Percentiles rank a stretch among this genome's conserved stretches.
Conservation (phyloP, 495 filamentous ascomycete species). For the Pseudomonodictys pantanalensis region DNA sequence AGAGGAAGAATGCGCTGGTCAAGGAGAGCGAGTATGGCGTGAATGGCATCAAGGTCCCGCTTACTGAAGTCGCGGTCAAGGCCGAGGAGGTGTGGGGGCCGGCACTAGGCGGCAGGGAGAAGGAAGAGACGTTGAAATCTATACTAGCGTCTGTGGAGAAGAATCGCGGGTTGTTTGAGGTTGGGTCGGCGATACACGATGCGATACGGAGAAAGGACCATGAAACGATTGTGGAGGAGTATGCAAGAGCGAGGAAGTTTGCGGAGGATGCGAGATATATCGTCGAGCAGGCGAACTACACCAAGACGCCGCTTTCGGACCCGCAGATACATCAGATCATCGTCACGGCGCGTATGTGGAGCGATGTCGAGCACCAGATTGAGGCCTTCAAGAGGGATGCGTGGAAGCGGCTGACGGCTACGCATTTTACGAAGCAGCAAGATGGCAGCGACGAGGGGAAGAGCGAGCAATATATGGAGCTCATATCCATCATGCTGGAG, state of each 20-base stretch:
- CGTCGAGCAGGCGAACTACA: slow-evolving; percentile 51
- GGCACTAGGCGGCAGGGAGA: slow-evolving; percentile 84
- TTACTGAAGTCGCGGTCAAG: slow-evolving; percentile 85
- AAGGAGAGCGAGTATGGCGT: slow-evolving; percentile 97
- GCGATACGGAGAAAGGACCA: slow-evolving; percentile 87
- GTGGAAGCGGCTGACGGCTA: slow-evolving; percentile 65
- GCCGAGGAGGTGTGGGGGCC: slow-evolving; percentile 97
- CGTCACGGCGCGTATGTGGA: slow-evolving; percentile 90
- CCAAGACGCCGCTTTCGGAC: slow-evolving; percentile 57
- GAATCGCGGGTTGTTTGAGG: slow-evolving; percentile 75
- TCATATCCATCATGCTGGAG: slow-evolving; percentile 83
- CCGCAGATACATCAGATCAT: slow-evolving; percentile 78
- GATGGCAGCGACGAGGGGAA: slow-evolving; percentile 43
- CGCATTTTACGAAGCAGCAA: slow-evolving; percentile 49
- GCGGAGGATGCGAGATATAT: slow-evolving; percentile 68
- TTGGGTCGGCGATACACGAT: slow-evolving; percentile 71
- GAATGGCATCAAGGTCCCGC: slow-evolving; percentile 78
- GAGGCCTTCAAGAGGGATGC: slow-evolving; percentile 81
- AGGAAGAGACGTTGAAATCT: slow-evolving; percentile 78
- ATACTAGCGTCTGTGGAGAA: slow-evolving; percentile 70
- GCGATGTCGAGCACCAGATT: slow-evolving; percentile 80
- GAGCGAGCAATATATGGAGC: slow-evolving; percentile 80
- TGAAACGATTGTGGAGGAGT: slow-evolving; percentile 81
- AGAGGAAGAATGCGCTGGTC: slow-evolving; percentile 81
- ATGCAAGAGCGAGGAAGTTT: slow-evolving; percentile 69